Evolutionary conservation across 768 basidiomycete genomes (phyloP).

Genomic region (Tulasnella sp.): DNA sequence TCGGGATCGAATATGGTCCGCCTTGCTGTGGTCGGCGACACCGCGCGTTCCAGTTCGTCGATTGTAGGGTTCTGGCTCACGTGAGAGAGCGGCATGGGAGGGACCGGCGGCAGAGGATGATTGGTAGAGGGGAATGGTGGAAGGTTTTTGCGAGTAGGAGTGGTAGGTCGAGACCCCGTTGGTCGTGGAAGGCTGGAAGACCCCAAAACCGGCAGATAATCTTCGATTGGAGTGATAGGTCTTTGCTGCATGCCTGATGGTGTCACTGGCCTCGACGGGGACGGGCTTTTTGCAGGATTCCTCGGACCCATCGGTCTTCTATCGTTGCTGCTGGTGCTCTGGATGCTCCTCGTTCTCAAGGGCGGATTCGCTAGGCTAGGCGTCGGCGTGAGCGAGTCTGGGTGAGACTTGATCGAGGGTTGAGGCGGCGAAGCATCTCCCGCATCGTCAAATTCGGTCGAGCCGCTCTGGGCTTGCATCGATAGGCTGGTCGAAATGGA

Average conservation of each 20-base stretch:
- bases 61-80: constrained; percentile 3
- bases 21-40: not conserved
- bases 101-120: constrained; percentile 26
- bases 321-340: not conserved
- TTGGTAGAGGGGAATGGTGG: constrained; percentile 18
- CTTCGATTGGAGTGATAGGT: not conserved
- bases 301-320: constrained; percentile 63
- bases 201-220: not conserved
- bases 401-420: not conserved
- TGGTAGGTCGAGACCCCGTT: not conserved
- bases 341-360: not conserved
- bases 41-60: constrained; percentile 1
- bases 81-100: constrained; percentile 37
- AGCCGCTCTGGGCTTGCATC: constrained; percentile 5
- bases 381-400: constrained; percentile 5
- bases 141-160: not conserved
- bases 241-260: not conserved
- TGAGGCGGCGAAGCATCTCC: not conserved
- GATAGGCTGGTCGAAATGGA: not conserved
- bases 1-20: not conserved
- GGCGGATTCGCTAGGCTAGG: constrained; percentile 4
- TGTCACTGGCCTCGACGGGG: not conserved
- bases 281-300: constrained; percentile 35
- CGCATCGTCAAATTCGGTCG: not conserved
- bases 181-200: not conserved